Evolutionary conservation across 1,139 yeast species (phyloP).

Genomic region (Saccharomycopsis hybrid): DNA sequence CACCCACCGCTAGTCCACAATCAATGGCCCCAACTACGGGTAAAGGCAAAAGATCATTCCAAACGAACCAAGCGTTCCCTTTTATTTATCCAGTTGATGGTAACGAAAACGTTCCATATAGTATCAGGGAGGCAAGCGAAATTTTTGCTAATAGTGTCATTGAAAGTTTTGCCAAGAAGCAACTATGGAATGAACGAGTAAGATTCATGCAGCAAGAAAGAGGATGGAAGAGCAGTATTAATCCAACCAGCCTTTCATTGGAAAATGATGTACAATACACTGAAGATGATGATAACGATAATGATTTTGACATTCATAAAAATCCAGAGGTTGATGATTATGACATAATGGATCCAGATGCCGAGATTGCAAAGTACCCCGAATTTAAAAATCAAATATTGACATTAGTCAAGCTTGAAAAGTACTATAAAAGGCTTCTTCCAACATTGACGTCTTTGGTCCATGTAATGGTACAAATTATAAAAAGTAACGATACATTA

Average conservation of each 20-base stretch:
- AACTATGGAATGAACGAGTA: conserved; percentile 67
- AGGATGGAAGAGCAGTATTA: conserved; percentile 43
- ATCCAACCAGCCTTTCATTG: conserved; percentile 11
- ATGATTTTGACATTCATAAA: conserved; percentile 1
- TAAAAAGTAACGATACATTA: conserved; percentile 35
- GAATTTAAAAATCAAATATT: conserved; percentile 32
- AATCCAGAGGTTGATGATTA: conserved; percentile 20
- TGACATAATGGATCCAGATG: conserved; percentile 21
- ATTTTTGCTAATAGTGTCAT: conserved; percentile 57
- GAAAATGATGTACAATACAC: conserved; percentile 17
- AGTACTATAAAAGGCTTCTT: conserved; percentile 47
- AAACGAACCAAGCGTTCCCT: conserved; percentile 76
- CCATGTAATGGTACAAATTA: conserved; percentile 54
- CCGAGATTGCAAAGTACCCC: conserved; percentile 19
- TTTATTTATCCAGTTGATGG: conserved; percentile 57
- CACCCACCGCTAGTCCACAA: conserved; percentile 66
- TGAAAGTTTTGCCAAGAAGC: conserved; percentile 58
- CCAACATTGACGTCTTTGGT: conserved; percentile 56
- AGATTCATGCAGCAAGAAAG: conserved; percentile 71
- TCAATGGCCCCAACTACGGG: conserved; percentile 35
- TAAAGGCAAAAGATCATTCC: conserved; percentile 65
- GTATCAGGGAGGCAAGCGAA: conserved; percentile 71
- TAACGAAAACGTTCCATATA: conserved; percentile 51
- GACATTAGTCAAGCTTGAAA: conserved; percentile 53
- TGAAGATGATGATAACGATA: conserved; percentile 7